Conservation (phyloP, 768 basidiomycete species). For the Amanita fuliginea region DNA sequence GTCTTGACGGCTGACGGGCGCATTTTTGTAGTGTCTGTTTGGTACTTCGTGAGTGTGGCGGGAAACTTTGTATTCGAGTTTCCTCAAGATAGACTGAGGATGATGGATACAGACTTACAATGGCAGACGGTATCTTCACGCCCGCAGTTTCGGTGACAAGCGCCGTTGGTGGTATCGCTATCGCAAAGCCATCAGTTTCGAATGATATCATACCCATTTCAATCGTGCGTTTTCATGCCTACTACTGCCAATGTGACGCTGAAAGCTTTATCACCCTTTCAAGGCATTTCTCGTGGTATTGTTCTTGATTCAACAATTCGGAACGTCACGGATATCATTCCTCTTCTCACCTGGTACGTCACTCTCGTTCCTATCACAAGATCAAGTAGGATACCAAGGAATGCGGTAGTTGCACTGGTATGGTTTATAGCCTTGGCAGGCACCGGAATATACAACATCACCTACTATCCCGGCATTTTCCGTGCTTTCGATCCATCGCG, state of each 20-base stretch:
- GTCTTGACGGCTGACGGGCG: neutral
- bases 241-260: slow-evolving; percentile 37
- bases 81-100: slow-evolving; percentile 12
- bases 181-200: slow-evolving; percentile 39
- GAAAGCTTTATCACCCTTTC: no score
- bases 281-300: slow-evolving; percentile 45
- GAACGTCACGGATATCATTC: slow-evolving; percentile 38
- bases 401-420: slow-evolving; percentile 31
- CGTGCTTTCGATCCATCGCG: slow-evolving; percentile 59
- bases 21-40: slow-evolving; percentile 38
- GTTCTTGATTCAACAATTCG: slow-evolving; percentile 50
- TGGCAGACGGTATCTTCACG: slow-evolving; percentile 60
- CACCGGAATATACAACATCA: slow-evolving; percentile 51
- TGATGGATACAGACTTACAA: slow-evolving; percentile 30
- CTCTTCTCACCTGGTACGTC: slow-evolving; percentile 43
- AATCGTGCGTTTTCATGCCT: slow-evolving; percentile 40
- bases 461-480: slow-evolving; percentile 45
- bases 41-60: slow-evolving; percentile 34
- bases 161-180: slow-evolving; percentile 55
- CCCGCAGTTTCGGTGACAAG: slow-evolving; percentile 61
- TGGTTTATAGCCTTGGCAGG: slow-evolving; percentile 44
- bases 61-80: neutral
- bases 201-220: slow-evolving; percentile 46
- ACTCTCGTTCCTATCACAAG: neutral
- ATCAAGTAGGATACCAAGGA: neutral